These are phyloP conservation scores for Ambrosiella beaveri DNA, from an alignment of 2,329 filamentous ascomycete species.

Conservation along the genomic window DNA sequence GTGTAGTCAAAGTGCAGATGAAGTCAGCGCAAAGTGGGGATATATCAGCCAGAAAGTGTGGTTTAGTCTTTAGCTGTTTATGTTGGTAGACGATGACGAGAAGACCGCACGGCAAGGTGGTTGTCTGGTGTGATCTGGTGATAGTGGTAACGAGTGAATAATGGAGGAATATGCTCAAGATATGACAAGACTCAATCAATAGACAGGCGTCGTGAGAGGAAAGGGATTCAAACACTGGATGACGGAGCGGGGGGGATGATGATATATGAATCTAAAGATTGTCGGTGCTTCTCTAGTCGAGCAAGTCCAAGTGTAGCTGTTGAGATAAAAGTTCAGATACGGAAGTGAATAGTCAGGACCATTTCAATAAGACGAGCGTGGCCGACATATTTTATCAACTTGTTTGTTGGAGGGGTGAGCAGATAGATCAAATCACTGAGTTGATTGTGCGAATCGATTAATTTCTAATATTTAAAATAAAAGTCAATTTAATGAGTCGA, in stretches of 20 bases:
- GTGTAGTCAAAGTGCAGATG: background rate
- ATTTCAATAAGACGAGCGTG: too few relatives aligned
- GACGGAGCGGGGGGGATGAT: background rate
- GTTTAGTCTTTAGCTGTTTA: too few relatives aligned
- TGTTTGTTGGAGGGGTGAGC: background rate
- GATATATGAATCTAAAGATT: constrained; percentile 2
- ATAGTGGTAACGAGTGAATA: background rate
- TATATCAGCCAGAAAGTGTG: background rate
- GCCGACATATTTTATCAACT: too few relatives aligned
- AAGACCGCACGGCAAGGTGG: too few relatives aligned
- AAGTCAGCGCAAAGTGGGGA: background rate
- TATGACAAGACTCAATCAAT: background rate
- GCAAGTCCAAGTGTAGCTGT: background rate
- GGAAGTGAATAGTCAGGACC: too few relatives aligned
- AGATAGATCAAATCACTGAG: background rate
- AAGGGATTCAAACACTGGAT: background rate
- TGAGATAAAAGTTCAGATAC: background rate
- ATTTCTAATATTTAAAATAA: background rate
- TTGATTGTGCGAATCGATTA: background rate
- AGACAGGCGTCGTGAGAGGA: background rate
- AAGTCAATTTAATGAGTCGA: background rate
- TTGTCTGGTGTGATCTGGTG: background rate
- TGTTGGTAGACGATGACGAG: too few relatives aligned
- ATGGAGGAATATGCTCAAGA: background rate
- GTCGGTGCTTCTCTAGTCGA: background rate